Evolutionary conservation across 257 asterid genomes (phyloP).

Genomic region (Coffea canephora): DNA sequence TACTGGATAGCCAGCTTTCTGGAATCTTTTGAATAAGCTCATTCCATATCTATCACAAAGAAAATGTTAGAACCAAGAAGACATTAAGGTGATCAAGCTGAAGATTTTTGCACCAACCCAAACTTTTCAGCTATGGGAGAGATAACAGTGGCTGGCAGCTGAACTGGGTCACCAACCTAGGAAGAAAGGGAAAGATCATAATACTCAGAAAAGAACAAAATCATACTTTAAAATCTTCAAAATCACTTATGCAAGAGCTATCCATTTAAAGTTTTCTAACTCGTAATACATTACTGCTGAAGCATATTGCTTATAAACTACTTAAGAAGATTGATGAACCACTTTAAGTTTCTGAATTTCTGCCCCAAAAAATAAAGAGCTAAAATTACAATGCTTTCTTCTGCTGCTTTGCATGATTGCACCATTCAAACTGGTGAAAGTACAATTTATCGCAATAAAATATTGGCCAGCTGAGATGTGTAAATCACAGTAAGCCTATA

Average conservation of each 20-base stretch:
- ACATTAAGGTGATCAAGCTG: background rate
- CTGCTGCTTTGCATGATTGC: background rate
- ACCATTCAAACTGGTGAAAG: background rate
- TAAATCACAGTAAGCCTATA: background rate
- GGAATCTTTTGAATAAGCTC: slow-evolving; percentile 91
- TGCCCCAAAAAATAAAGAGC: background rate
- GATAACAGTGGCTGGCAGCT: slow-evolving; percentile 94
- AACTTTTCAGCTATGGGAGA: slow-evolving; percentile 66
- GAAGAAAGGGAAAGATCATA: slow-evolving; percentile 16
- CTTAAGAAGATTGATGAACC: too few species aligned
- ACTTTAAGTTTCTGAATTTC: background rate
- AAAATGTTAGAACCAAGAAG: slow-evolving; percentile 17
- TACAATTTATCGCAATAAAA: background rate
- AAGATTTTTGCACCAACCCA: slow-evolving; percentile 51
- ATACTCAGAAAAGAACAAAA: background rate
- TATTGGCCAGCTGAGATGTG: background rate
- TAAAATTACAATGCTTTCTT: background rate
- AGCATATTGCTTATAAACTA: background rate
- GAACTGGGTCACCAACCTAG: slow-evolving; percentile 98
- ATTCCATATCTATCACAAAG: slow-evolving; percentile 54
- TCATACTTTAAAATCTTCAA: background rate
- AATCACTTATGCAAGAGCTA: background rate
- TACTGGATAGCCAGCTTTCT: slow-evolving; percentile 93
- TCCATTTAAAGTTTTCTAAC: background rate
- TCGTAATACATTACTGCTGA: background rate